Evolutionary conservation across 2,329 filamentous ascomycete species (phyloP), one percentile per base, ranked within the genome.

Genomic region (Ophiosphaerella herpotricha): DNA sequence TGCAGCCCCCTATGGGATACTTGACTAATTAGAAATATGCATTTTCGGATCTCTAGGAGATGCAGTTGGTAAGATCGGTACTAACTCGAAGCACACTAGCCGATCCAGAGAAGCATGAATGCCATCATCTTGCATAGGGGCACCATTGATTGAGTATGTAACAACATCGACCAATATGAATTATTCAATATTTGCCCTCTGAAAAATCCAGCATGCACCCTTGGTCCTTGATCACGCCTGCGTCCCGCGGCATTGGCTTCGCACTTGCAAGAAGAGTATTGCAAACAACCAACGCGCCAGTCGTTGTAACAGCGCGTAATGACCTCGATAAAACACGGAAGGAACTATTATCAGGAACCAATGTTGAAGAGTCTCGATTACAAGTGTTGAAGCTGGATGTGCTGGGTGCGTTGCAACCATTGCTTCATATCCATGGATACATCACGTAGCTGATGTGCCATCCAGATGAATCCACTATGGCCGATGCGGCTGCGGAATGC

Each of bases 211-310:
- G 34, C 38, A 78, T 79, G 77, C 67, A 70, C 43, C 77, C 77
- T 12, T 80, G 78, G 77, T 73, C 74, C 13, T 67, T 84, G 14
- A 75, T 84, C 5, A 81, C 80, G 11, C 85, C 85, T 2, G 80
- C 84, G 26, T 87, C 83, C 7, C 76, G 84, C 55, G 85, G 85
- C 55, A 83, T 88, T 58, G 85, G 85, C 13, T 80, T 85, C 54
- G 80, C 84, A 36, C 73, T 88, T 24, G 80, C 83, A 2, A 78
- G 83, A 43, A 79, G 80, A 48, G 72, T 88, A 6, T 74, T 88
- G 7, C 71, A 77, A 46, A 82, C 79, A 8, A 85, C 84, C 7
- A 75, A 75, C 24, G 74, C 83, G 12, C 84, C 85, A 0, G 74
- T 88, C 18, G 75, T 87, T 29, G 83, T 82, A 42, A 87, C 85